A percentile compares a stretch with the other conserved stretches of the same genome.
These are phyloP conservation scores for Ogataea salicorniae DNA, from an alignment of 805 yeast genomes.

Conservation along the genomic window DNA sequence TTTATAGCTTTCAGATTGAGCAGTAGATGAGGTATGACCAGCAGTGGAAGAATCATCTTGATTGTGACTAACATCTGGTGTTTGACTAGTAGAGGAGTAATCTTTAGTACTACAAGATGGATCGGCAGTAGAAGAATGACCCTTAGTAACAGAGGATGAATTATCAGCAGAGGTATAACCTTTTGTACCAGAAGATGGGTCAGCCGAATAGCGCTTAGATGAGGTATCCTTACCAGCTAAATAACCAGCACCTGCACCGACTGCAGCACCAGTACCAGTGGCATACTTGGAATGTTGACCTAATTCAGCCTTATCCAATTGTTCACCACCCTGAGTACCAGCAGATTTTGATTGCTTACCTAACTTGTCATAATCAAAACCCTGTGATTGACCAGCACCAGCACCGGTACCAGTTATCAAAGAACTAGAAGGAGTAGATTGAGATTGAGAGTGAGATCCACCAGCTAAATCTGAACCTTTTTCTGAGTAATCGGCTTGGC, in stretches of 20 bases:
- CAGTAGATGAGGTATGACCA: too few relatives aligned
- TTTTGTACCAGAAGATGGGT: not conserved
- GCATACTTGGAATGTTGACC: conserved; percentile 11
- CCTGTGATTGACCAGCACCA: not conserved
- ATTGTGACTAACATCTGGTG: too few relatives aligned
- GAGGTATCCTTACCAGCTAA: not conserved
- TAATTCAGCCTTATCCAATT: conserved; percentile 8
- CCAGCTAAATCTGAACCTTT: too few relatives aligned
- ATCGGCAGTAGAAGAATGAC: not conserved
- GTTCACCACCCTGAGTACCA: conserved; percentile 7
- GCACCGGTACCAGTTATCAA: too few relatives aligned
- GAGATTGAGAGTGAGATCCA: not conserved
- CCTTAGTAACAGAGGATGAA: not conserved
- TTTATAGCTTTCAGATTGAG: not conserved
- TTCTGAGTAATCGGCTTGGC: conserved; percentile 1
- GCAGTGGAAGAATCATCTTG: too few relatives aligned
- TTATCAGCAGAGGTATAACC: too few relatives aligned
- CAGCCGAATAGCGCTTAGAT: not conserved
- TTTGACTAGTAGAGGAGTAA: too few relatives aligned
- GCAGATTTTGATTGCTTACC: conserved; percentile 6
- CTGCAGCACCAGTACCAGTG: conserved; percentile 8
- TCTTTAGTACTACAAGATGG: not conserved
- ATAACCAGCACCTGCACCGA: conserved; percentile 12
- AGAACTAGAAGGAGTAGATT: not conserved
- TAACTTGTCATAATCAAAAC: conserved; percentile 6